Percentiles rank a stretch among this genome's conserved stretches.
phyloP scores from a whole-genome alignment of 352 stramenopile species.

The Thalassiosira mediterranea region DNA sequence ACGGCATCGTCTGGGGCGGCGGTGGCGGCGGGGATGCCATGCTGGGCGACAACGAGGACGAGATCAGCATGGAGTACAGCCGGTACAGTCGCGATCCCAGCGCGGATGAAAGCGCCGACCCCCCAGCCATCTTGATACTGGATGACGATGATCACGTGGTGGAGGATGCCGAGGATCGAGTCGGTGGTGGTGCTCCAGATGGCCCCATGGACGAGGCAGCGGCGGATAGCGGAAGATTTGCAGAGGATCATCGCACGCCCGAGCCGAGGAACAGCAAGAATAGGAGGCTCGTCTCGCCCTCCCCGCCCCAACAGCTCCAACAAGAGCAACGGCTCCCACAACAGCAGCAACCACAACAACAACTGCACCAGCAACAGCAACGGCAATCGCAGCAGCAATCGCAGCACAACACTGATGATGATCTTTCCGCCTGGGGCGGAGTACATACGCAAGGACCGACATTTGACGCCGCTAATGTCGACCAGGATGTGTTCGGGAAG shows the following conservation, averaged over 20 bases:
- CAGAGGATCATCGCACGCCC: neutral
- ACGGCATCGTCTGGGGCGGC: too few relatives aligned
- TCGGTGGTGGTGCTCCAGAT: neutral
- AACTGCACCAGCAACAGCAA: too few relatives aligned
- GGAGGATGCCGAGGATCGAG: neutral
- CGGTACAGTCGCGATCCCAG: neutral
- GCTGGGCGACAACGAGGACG: neutral
- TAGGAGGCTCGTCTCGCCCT: slow-evolving; percentile 9
- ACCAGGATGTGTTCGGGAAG: too few relatives aligned
- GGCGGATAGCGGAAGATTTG: neutral
- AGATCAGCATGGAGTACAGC: too few relatives aligned
- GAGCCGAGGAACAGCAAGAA: slow-evolving; percentile 7
- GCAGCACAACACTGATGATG: neutral
- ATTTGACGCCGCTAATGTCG: too few relatives aligned
- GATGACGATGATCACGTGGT: slow-evolving; percentile 16
- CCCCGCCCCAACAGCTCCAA: too few relatives aligned
- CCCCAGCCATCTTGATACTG: slow-evolving; percentile 24
- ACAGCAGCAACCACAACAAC: neutral
- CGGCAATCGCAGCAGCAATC: neutral
- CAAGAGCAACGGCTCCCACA: too few relatives aligned
- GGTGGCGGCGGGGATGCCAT: neutral
- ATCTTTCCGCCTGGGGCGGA: slow-evolving; percentile 2
- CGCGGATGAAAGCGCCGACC: slow-evolving; percentile 17
- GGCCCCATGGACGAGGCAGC: neutral
- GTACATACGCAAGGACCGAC: too few relatives aligned